phyloP scores from a whole-genome alignment of 2,329 filamentous ascomycete genomes.

The Penicillium griseofulvum region DNA sequence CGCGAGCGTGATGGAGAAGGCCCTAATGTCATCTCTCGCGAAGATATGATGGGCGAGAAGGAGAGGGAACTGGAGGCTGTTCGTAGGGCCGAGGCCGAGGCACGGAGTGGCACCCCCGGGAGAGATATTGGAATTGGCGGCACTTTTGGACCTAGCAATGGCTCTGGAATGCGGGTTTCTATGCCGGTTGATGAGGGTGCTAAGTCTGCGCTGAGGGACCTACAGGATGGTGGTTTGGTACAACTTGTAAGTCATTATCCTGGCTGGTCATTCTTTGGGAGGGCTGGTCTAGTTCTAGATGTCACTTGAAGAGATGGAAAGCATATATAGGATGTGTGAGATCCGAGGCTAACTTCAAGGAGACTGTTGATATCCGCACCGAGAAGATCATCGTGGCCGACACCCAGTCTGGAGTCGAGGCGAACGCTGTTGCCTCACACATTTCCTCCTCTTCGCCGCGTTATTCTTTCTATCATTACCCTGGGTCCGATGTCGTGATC shows the following conservation, averaged over 20 bases:
- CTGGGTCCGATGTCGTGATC: constrained; percentile 48
- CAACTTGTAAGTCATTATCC: constrained; percentile 47
- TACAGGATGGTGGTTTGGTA: constrained; percentile 44
- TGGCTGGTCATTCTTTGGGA: neutral
- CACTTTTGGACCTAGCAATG: constrained; percentile 28
- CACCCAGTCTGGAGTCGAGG: constrained; percentile 42
- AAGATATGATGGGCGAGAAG: constrained; percentile 60
- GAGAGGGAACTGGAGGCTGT: constrained; percentile 59
- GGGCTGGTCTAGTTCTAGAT: neutral
- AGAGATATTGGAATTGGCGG: constrained; percentile 50
- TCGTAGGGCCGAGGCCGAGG: constrained; percentile 58
- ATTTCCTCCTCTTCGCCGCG: constrained; percentile 57
- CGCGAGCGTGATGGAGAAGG: constrained; percentile 52
- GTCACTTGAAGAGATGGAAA: neutral
- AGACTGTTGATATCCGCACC: constrained; percentile 43
- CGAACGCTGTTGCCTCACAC: constrained; percentile 44
- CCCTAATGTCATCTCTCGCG: constrained; percentile 28
- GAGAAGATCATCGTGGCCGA: constrained; percentile 58
- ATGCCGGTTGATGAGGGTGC: constrained; percentile 56
- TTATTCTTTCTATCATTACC: constrained; percentile 61
- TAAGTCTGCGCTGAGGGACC: constrained; percentile 48
- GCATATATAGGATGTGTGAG: neutral
- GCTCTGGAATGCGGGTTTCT: constrained; percentile 46
- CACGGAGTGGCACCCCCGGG: constrained; percentile 52
- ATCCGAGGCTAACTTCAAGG: constrained; percentile 27